A percentile compares a stretch with the other conserved stretches of the same genome.
Evolutionary conservation across 225 moss, liverwort and hornwort genomes (phyloP).

Genomic region (Polytrichum formosum): DNA sequence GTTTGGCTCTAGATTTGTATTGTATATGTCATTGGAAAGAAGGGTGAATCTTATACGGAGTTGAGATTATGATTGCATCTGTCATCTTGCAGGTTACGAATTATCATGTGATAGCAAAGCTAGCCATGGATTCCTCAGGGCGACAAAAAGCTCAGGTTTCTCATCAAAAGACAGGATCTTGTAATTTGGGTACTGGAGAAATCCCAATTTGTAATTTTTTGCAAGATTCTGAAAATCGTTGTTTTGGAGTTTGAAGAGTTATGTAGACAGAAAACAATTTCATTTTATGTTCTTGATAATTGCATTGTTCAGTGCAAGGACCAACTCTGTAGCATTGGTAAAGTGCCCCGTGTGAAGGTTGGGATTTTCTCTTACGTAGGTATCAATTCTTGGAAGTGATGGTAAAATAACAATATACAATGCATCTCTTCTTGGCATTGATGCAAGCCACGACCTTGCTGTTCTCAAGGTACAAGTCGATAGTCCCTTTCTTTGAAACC

Average conservation of each 20-base stretch:
- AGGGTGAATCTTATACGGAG: not conserved
- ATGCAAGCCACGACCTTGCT: slow-evolving; percentile 60
- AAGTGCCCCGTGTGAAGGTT: slow-evolving; percentile 9
- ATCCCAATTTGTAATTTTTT: no score
- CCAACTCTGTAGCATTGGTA: slow-evolving; percentile 13
- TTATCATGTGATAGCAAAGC: slow-evolving; percentile 60
- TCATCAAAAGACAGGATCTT: not conserved
- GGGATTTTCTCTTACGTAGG: slow-evolving; percentile 25
- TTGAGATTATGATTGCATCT: not conserved
- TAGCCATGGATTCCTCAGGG: slow-evolving; percentile 63
- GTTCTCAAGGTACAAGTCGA: slow-evolving; percentile 47
- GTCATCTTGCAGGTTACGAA: slow-evolving; percentile 45
- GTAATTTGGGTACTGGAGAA: no score
- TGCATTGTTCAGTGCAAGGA: slow-evolving; percentile 9
- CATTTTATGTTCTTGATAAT: slow-evolving; percentile 11
- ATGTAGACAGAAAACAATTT: not conserved
- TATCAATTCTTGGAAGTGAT: slow-evolving; percentile 55
- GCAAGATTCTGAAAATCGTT: no score
- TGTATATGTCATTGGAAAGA: no score
- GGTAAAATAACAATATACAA: slow-evolving; percentile 42
- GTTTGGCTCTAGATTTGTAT: slow-evolving; percentile 1
- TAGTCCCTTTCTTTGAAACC: not conserved
- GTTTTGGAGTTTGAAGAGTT: no score
- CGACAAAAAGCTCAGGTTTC: slow-evolving; percentile 56
- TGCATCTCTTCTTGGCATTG: slow-evolving; percentile 52